Evolutionary conservation across 2,329 filamentous ascomycete species (phyloP), one percentile per base, ranked within the genome.

Genomic region (Verticillium tricorpus): DNA sequence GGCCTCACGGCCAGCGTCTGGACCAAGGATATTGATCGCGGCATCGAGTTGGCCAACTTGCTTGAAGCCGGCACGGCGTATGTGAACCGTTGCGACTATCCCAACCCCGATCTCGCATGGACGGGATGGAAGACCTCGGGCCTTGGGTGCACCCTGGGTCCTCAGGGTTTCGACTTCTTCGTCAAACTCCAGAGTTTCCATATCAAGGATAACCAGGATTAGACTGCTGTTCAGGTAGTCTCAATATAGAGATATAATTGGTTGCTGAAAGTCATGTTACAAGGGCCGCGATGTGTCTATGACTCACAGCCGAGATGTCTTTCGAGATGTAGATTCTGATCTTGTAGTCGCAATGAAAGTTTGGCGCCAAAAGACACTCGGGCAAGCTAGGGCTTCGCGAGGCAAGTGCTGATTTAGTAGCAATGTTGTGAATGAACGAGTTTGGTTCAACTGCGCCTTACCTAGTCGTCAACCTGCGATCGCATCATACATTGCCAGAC

Each of bases 51-150:
- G 59, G 86, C 89, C 40, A 88, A 94, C 60, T 82, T 88, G 57
- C 86, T 98, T 55, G 93, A 97, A 73, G 93, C 94, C 56, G 94
- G 94, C 54, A 97, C 94, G 2, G 93, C 97, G 57, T 97, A 97
- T 77, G 91, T 98, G 69, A 98, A 97, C 75, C 86, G 94, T 69
- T 92, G 91, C 71, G 94, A 97, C 75, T 98, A 87, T 74, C 93
- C 93, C 57, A 92, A 89, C 73, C 92, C 93, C 90, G 92, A 96
- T 75, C 85, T 96, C 67, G 92, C 92, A n/a, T 96, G 92, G 92
- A 95, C 93, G 2, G 94, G 94, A 7, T 97, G 92, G 92, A 98
- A 97, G 80, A 92, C 97, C 73, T 97, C 93, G 64, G 94, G 94
- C 65, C 93, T 91, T 75, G 93, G 94, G n/a, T 89, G 93, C 68